Base-by-base conservation (phyloP, 2,329 filamentous ascomycete genomes). In the Sporothrix curviconia region DNA sequence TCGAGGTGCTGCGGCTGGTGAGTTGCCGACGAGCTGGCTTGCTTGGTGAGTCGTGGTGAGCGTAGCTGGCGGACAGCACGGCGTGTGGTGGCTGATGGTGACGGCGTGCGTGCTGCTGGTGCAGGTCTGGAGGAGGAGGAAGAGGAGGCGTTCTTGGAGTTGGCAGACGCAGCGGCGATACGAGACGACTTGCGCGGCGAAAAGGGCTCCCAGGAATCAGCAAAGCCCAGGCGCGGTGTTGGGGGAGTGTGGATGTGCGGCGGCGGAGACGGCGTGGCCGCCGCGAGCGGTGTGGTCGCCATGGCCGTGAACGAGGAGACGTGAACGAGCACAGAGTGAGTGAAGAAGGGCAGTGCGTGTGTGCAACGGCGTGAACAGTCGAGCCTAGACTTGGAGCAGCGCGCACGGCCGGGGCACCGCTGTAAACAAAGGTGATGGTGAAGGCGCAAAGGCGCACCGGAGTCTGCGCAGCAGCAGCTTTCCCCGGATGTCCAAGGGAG, bases 141-240 rank as follows among this genome's bases (percentile, higher is more conserved):
- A n/a, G n/a, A n/a, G 3, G 49, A 25, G 12, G 53, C 28, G 3
- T 55, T 14, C 40, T 57, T 43, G 47, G 54, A 47, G 40, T 30
- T 57, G 19, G 72, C 66, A 63, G 77, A 76, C 65, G 84, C 79
- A 42, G 77, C 76, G 57, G 81, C 82, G 64, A 89, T 78, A 63
- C 86, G 81, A 59, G 80, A 79, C 4, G 84, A 87, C 66, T 87
- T 86, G 69, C 86, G 81, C 56, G 86, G 84, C 60, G 85, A 83
- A 67, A 84, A 91, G 44, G 87, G 87, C 66, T 89, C 81, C 77
- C 85, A 91, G 61, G 77, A 73, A 71, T 92, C 87, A 63, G 78
- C 76, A 65, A 78, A 83, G 37, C 87, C 87, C 66, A 84, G 80
- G 59, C 80, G 80, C 49, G 88, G 88, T 56, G 87, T 84, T 40